phyloP scores from a whole-genome alignment of 148 eudicot genomes.

The Cornus suecica region DNA sequence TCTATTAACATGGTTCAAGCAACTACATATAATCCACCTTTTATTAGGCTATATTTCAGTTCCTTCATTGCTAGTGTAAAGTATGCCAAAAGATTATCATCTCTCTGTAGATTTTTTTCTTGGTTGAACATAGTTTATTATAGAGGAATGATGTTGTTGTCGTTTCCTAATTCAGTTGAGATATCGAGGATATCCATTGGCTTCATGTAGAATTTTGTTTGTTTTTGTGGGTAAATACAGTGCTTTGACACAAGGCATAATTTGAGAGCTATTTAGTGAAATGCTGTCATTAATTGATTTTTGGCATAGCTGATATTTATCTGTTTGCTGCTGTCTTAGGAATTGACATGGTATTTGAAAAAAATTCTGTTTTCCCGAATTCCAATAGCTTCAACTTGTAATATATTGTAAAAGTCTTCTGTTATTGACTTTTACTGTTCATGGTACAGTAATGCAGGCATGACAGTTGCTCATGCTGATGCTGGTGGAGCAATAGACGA shows the following conservation, averaged over 20 bases:
- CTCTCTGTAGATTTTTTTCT: not conserved
- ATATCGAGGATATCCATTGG: not conserved
- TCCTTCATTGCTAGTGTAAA: not conserved
- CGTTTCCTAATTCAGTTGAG: not conserved
- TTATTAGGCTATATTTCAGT: not conserved
- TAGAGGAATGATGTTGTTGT: not conserved
- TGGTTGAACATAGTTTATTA: not conserved
- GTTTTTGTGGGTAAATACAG: not conserved
- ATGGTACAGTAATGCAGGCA: constrained; percentile 41
- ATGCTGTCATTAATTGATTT: not conserved
- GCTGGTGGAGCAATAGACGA: constrained; percentile 56
- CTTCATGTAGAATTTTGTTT: not conserved
- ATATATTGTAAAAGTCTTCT: not conserved
- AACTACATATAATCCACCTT: not conserved
- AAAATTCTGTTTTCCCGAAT: not conserved
- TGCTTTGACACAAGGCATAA: not conserved
- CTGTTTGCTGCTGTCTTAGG: not conserved
- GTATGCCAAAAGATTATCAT: not conserved
- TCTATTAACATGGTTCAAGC: not conserved
- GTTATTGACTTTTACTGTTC: constrained; percentile 7
- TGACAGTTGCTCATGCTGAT: constrained; percentile 66
- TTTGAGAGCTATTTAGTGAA: not conserved
- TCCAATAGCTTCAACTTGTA: not conserved
- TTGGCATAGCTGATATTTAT: not conserved
- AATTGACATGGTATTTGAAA: not conserved